Evolutionary conservation across 208 protist species (phyloP), one percentile per base, ranked within the genome.

Genomic region (Sergeia podlipaevii): DNA sequence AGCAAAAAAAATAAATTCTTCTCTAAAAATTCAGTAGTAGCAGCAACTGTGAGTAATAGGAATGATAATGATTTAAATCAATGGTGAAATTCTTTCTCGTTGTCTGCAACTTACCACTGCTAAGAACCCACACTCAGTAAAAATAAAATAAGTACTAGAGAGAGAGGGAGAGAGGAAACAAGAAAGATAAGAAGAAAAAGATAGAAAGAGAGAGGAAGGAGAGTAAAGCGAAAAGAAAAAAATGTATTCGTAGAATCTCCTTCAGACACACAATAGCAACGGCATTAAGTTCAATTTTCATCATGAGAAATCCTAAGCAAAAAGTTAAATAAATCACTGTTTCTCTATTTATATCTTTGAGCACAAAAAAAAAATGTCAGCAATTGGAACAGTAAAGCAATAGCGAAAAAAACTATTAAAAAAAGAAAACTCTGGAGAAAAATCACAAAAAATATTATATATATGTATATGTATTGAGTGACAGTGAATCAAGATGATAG

Each of bases 361-460:
- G 11, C 18, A 54, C 7, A 30, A 11, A n/a, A 7, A 47, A 33
- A 30, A 4, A 24, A 46, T n/a, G 4, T 8, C 24, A 38, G 39
- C 1, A 49, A 37, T 20, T 30, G n/a, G 11, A n/a, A 20, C 15
- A 20, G 29, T 7, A 54, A 7, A 17, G 38, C n/a, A 26, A 54
- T 38, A 17, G 23, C 18, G 48, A 62, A 27, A 27, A 60, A 43
- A 23, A 62, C 26, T 57, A 17, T 33, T 28, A 33, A 23, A 21
- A 48, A n/a, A 21, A 15, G 26, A 36, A 32, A 51, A 29, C 10
- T 8, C 17, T 42, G 27, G 24, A 65, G 13, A 59, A 52, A 54
- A 53, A 60, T 23, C 50, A 63, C n/a, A 33, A 51, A 27, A 18
- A 54, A 13, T 34, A 62, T 30, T 10, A 32, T 43, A 4, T 24